Base-by-base conservation (phyloP, 108 stramenopile species). In the Pseudonitzschia delicatissima region DNA sequence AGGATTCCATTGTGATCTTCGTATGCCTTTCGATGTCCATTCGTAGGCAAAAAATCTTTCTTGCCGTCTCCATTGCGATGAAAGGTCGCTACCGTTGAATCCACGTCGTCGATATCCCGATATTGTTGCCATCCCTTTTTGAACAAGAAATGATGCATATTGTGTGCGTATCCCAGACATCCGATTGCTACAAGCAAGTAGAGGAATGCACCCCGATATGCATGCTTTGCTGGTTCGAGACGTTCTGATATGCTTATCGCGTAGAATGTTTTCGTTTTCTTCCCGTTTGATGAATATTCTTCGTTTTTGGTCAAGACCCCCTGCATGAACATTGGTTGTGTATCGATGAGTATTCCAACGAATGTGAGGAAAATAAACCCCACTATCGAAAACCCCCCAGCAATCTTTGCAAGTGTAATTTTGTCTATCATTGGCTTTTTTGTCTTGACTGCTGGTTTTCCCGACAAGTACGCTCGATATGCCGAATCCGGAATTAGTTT, bases 271-370 rank as follows among this genome's bases (percentile, higher is more conserved):
- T 69, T 61, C 11, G 31, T 8, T 37, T 45, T 66, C n/a, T 45
- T 34, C 1, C 59, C 65, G 15, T 68, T 57, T 33, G 51, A 39
- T 35, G 66, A 37, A 21, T 68, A 39, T 44, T 62, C 68, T 9
- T 60, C 15, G 13, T 72, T 66, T 34, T 67, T 63, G 12, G 66
- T 59, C 21, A 81, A 18, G 13, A 61, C 39, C 31, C 80, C 80
- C 48, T 61, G 64, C 7, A 81, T 26, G 63, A 67, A 76, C 25
- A 81, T 44, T 4, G 80, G 74, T 62, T 81, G 80, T 31, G 67
- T 59, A 70, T 81, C 80, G 26, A 74, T 55, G 31, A 81, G 57
- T 13, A 81, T 50, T 2, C 74, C 80, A 3, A 81, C 61, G 53
- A 72, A 76, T 4, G 75, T 28, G 17, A 81, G 45, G 45, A 81